phyloP scores from a whole-genome alignment of 2,329 filamentous ascomycete species.

The Trichoderma cornu-damae region DNA sequence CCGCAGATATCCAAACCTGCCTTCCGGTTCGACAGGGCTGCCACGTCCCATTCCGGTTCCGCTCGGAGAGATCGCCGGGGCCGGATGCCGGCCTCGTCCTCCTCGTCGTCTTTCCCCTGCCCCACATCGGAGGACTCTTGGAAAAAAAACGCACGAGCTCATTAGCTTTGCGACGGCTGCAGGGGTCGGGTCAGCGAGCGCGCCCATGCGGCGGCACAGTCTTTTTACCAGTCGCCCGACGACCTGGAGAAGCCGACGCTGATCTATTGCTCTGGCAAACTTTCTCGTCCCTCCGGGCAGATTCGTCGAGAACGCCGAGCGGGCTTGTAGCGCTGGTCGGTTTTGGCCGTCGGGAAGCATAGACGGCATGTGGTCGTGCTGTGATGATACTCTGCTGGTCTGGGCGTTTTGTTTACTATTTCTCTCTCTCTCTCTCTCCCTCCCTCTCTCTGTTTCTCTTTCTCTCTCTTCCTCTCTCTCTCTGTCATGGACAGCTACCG shows the following conservation, averaged over 20 bases:
- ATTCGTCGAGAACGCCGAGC: not conserved
- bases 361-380: not conserved
- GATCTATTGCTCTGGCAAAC: not conserved
- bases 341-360: not conserved
- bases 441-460: no score
- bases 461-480: no score
- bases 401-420: not conserved
- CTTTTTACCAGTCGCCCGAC: slow-evolving; percentile 1
- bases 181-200: slow-evolving; percentile 7
- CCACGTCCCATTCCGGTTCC: slow-evolving; percentile 9
- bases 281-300: not conserved
- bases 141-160: not conserved
- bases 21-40: not conserved
- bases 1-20: not conserved
- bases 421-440: no score
- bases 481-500: not conserved
- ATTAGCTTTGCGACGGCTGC: slow-evolving; percentile 19
- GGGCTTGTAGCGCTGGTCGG: not conserved
- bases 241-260: not conserved
- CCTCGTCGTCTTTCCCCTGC: not conserved
- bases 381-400: not conserved
- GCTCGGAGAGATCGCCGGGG: slow-evolving; percentile 16
- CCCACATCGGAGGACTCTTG: slow-evolving; percentile 9
- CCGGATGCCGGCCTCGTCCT: slow-evolving; percentile 14
- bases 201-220: not conserved